These are phyloP conservation scores for Daldinia childiae DNA, from an alignment of 495 filamentous ascomycete species.

Conservation along the genomic window DNA sequence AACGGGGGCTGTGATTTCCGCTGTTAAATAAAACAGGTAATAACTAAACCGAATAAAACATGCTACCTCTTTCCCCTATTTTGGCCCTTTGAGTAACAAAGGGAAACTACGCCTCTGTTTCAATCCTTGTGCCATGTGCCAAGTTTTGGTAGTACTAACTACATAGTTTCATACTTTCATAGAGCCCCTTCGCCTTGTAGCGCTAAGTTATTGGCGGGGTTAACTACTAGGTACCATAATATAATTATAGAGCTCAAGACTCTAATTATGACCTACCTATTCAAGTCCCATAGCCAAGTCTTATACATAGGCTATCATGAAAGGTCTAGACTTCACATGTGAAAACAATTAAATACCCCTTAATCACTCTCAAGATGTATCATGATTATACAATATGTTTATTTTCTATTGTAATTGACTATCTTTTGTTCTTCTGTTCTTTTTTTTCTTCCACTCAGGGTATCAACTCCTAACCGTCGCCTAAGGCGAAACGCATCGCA, in stretches of 20 bases:
- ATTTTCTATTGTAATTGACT: conserved; percentile 20
- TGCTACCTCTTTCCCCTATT: conserved; percentile 13
- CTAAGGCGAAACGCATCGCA: conserved; percentile 27
- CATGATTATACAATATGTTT: not conserved
- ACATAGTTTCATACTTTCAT: conserved; percentile 24
- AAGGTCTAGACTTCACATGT: not conserved
- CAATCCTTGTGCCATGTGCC: not conserved
- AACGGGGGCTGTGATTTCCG: conserved; percentile 4
- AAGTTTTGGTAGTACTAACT: too few species aligned
- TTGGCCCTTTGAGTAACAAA: conserved; percentile 13
- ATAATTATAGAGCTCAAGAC: not conserved
- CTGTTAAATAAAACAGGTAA: conserved; percentile 2
- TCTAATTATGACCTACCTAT: conserved; percentile 5
- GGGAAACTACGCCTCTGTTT: conserved; percentile 27
- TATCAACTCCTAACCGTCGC: conserved; percentile 32
- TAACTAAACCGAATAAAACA: not conserved
- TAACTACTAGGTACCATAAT: not conserved
- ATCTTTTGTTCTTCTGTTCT: conserved; percentile 19
- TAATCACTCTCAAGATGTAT: not conserved
- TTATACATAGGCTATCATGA: not conserved
- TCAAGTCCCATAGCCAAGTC: not conserved
- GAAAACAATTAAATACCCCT: not conserved
- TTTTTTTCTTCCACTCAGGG: conserved; percentile 23
- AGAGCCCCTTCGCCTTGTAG: conserved; percentile 12
- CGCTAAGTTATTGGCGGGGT: conserved; percentile 18